phyloP scores from a whole-genome alignment of 805 yeast genomes.

The Kazachstania kunashirensis region DNA sequence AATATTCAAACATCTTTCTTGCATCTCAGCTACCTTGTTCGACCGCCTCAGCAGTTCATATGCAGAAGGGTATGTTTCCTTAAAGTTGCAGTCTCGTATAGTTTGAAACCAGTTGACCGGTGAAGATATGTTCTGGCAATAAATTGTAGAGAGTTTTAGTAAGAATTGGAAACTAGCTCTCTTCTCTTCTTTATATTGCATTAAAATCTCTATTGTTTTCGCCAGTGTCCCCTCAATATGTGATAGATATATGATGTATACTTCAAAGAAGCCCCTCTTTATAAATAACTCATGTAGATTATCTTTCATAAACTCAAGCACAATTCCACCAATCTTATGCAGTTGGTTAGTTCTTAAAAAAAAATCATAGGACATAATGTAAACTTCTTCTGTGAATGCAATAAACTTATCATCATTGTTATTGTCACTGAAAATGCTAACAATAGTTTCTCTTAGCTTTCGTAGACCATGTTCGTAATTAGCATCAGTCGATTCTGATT shows the following conservation, averaged over 20 bases:
- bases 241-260: constrained; percentile 13
- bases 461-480: constrained; percentile 27
- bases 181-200: not conserved
- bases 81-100: constrained; percentile 2
- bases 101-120: constrained; percentile 13
- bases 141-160: constrained; percentile 2
- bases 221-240: constrained; percentile 15
- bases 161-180: not conserved
- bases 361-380: constrained; percentile 12
- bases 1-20: constrained; percentile 7
- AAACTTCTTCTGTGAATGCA: constrained; percentile 11
- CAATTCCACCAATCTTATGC: constrained; percentile 10
- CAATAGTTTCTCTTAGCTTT: constrained; percentile 21
- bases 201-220: constrained; percentile 7
- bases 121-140: constrained; percentile 2
- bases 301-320: constrained; percentile 11
- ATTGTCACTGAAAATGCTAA: constrained; percentile 11
- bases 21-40: constrained; percentile 13
- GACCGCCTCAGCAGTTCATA: constrained; percentile 9
- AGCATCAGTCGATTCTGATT: constrained; percentile 11
- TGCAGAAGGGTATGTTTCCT: constrained; percentile 1
- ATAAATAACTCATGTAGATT: constrained; percentile 7
- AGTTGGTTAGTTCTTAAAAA: constrained; percentile 9
- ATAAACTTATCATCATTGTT: constrained; percentile 10
- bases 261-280: constrained; percentile 5